Conservation (phyloP, 192 early-diverging fungal genomes). For the Pilobolus umbonatus region DNA sequence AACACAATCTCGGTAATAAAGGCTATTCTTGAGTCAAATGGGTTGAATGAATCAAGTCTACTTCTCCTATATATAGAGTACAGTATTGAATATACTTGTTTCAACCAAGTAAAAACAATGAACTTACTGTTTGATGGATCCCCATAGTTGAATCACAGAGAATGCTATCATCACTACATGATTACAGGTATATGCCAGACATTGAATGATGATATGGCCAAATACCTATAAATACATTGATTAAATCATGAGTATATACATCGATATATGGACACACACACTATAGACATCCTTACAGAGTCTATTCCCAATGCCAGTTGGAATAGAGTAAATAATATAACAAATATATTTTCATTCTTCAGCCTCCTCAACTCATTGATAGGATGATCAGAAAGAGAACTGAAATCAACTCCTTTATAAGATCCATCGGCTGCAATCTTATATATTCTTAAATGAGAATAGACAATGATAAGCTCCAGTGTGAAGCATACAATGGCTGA, state of each 20-base stretch:
- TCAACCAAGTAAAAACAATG: background rate
- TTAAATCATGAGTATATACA: background rate
- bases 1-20: background rate
- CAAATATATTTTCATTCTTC: constrained; percentile 20
- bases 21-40: constrained; percentile 2
- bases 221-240: constrained; percentile 3
- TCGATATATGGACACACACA: background rate
- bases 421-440: background rate
- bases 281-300: constrained; percentile 5
- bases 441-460: constrained; percentile 9
- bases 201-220: constrained; percentile 19
- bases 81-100: background rate
- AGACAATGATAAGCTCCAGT: constrained; percentile 6
- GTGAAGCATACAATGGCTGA: constrained; percentile 13
- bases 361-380: constrained; percentile 1
- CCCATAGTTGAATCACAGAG: constrained; percentile 15
- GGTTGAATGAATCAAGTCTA: background rate
- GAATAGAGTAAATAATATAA: constrained; percentile 17
- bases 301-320: constrained; percentile 17
- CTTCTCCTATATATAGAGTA: background rate
- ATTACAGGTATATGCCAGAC: constrained; percentile 11
- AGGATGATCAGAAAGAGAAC: background rate
- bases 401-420: background rate
- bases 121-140: constrained; percentile 13
- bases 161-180: constrained; percentile 13